Evolutionary conservation across 352 stramenopile genomes (phyloP), one percentile per base, ranked within the genome.

Genomic region (Globisporangium canariense): DNA sequence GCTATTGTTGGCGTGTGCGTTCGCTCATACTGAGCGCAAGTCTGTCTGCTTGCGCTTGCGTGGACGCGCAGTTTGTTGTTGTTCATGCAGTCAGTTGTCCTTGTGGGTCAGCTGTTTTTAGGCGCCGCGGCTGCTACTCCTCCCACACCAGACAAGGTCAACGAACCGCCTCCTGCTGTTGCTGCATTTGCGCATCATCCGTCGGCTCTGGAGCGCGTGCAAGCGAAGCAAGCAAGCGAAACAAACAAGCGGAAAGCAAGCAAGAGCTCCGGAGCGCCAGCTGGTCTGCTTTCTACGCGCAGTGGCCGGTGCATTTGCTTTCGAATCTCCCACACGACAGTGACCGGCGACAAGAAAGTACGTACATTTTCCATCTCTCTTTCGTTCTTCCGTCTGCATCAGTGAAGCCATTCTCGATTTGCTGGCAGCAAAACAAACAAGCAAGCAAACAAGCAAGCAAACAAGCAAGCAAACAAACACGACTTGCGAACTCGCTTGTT

Each of bases 351-450:
- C 51, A 58, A 58, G 18, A 16, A 11, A 43, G 36, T 59, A 47
- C 10, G 36, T 58, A n/a, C 49, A 0, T 50, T 6, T 58, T 43
- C 54, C 34, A 16, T 49, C 54, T 34, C 53, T 30, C 36, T 41
- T 49, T 60, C 54, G 34, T 43, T 18, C 14, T 65, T 58, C 22
- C 59, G 32, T 25, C 25, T 25, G 40, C 16, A 59, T 47, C 30
- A 45, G 62, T 67, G 62, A 63, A 67, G 62, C 62, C 62, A 67
- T 63, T 47, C 50, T 46, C 28, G 3, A 18, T 34, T 40, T 38
- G 20, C 28, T 46, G 34, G n/a, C 36, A 58, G 36, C 18, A 45
- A 45, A 38, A 58, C 52, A 32, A 57, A 20, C 50, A 16, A 38
- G 20, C 9, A 9, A 41, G 6, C 50, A 32, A 38, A n/a, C n/a